Evolutionary conservation across 2,329 filamentous ascomycete species (phyloP), one percentile per base, ranked within the genome.

Genomic region (Fusarium globosum): DNA sequence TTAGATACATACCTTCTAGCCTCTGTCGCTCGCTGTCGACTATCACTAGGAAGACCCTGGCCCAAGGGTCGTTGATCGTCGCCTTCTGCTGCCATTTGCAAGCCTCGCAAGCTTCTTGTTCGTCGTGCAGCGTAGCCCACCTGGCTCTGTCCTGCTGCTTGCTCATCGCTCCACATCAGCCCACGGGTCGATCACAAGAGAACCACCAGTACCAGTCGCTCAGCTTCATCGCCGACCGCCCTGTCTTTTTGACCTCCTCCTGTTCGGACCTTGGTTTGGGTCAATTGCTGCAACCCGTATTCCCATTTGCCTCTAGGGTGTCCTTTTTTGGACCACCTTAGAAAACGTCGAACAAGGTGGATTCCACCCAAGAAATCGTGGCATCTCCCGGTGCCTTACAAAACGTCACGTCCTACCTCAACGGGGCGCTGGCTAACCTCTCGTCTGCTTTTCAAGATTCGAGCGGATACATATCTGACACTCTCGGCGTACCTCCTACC

Each of bases 321-420:
- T 80, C 81, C 81, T 82, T 71, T 76, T 67, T 65, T 71, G 79
- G 81, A 79, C 69, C 79, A 81, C 79, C 80, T 80, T 81, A 76
- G 71, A 78, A 69, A 76, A 75, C 76, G 79, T 81, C 83, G 85
- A 82, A 69, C 87, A 91, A 90, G 82, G 88, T 91, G 89, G 89
- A 88, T 90, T 90, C 88, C 81, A 82, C 83, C 83, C 85, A 87
- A 82, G 83, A 83, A 81, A 79, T 84, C 79, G 85, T 86, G 88
- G 89, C 88, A 88, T 89, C 89, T 80, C 86, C 87, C 82, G 89
- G 89, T 90, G 89, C 88, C 84, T 82, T 90, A 80, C 87, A 87
- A 84, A 90, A 88, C 83, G 85, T 88, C 81, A 86, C 85, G 78
- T 86, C 86, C 79, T 90, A 89, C 82, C 80, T 91, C 78, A 86